Percentiles rank a stretch among this genome's conserved stretches.
These are phyloP conservation scores for Vanrija sp. DNA, from an alignment of 1,284 basidiomycete species.

Conservation along the genomic window DNA sequence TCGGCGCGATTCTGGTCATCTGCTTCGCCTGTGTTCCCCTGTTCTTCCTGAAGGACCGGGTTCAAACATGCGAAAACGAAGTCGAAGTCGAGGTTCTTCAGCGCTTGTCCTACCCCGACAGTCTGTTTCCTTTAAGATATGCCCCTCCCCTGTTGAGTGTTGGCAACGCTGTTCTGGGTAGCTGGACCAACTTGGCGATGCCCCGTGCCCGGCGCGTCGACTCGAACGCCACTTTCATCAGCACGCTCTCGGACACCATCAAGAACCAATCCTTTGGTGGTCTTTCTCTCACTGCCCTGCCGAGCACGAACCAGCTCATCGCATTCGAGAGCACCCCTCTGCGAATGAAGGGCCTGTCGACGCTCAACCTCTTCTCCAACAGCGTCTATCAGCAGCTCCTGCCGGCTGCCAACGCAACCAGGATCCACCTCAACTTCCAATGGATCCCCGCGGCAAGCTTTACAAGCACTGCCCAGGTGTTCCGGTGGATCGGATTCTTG, in stretches of 20 bases:
- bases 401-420: conserved; percentile 51
- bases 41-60: conserved; percentile 58
- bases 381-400: conserved; percentile 60
- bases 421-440: conserved; percentile 62
- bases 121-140: conserved; percentile 54
- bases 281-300: conserved; percentile 56
- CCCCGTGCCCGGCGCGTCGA: conserved; percentile 44
- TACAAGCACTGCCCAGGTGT: conserved; percentile 23
- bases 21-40: conserved; percentile 63
- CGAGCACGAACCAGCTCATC: conserved; percentile 15
- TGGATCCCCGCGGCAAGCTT: conserved; percentile 27
- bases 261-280: conserved; percentile 59
- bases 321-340: conserved; percentile 2
- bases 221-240: conserved; percentile 58
- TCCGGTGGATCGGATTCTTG: conserved; percentile 37
- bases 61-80: conserved; percentile 53
- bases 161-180: not conserved
- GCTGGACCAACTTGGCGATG: conserved; percentile 5
- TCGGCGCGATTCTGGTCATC: conserved; percentile 61
- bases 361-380: conserved; percentile 67
- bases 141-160: conserved; percentile 55
- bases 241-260: conserved; percentile 54
- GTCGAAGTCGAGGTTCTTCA: conserved; percentile 8
- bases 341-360: conserved; percentile 52
- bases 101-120: conserved; percentile 20